Evolutionary conservation across 257 asterid species (phyloP).

Genomic region (Verbena officinalis): DNA sequence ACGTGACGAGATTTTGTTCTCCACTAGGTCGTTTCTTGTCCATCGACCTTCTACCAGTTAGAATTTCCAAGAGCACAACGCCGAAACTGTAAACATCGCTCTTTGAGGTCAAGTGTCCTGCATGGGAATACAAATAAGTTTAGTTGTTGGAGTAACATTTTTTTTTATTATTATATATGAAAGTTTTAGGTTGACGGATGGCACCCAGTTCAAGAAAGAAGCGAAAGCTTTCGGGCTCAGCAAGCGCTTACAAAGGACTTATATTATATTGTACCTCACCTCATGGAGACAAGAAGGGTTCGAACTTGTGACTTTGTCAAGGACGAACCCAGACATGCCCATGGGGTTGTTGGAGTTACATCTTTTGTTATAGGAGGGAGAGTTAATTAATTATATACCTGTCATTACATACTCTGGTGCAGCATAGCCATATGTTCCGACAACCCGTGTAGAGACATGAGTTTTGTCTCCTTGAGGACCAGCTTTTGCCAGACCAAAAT

Average conservation of each 20-base stretch:
- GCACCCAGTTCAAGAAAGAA: too few species aligned
- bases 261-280: too few species aligned
- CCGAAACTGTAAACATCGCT: constrained; percentile 96
- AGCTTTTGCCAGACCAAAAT: constrained; percentile 95
- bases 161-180: too few species aligned
- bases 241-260: too few species aligned
- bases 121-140: background rate
- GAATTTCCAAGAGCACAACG: constrained; percentile 81
- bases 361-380: too few species aligned
- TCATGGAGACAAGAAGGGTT: too few species aligned
- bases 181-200: too few species aligned
- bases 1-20: constrained; percentile 86
- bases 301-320: too few species aligned
- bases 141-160: too few species aligned
- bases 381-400: constrained; percentile 43
- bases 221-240: too few species aligned
- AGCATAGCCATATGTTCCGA: constrained; percentile 93
- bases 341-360: too few species aligned
- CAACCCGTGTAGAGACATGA: constrained; percentile 90
- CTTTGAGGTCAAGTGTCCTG: constrained; percentile 90
- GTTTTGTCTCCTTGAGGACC: constrained; percentile 98
- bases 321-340: too few species aligned
- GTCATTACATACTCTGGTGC: constrained; percentile 99
- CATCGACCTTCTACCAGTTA: constrained; percentile 91
- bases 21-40: constrained; percentile 90